Base-by-base conservation (phyloP, 306 rosid genomes). In the Lagenaria siceraria region DNA sequence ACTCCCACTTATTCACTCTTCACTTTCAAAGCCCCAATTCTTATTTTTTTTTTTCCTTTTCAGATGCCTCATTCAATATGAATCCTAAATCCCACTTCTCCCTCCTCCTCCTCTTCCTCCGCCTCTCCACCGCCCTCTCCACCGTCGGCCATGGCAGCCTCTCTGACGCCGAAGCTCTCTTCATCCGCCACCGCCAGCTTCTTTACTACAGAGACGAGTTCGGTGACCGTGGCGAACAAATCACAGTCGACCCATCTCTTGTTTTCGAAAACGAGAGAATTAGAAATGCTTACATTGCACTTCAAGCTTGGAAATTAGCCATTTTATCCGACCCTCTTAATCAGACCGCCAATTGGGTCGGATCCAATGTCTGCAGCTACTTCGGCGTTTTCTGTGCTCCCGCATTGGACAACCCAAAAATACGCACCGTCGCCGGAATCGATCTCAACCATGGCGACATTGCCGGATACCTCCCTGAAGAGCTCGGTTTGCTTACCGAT, bases 401-500 rank as follows among this genome's bases (percentile, higher is more conserved):
- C 0, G 97, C 98, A 1, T 87, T 25, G 3, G 97, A 92, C 75
- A 80, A 95, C 80, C 86, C 29, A 21, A 77, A 46, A 71, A 86
- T 90, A 87, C 83, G 78, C 1, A 89, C 96, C 31, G 97, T 95
- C 25, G 97, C 98, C 46, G 98, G 98, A 25, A 89, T 95, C 80
- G 98, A 95, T 78, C 96, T 95, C 77, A 95, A 95, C 85, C 97
- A 90, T 36, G 96, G 89, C 42, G 99, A 95, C 87, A 95, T 95
- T 77, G 99, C 99, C 19, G 99, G 99, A 1, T 92, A 92, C 78
- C 73, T 95, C 40, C 99, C 99, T 10, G 96, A 88, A 38, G 99
- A 95, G 87, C 93, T 95, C 0, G 96, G 93, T 5, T 40, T 95
- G 2, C 88, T 95, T 4, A 46, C 29, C 1, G 99, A 95, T 83